Conservation (phyloP, 1,139 yeast genomes). For the Meyerozyma guilliermondii region DNA sequence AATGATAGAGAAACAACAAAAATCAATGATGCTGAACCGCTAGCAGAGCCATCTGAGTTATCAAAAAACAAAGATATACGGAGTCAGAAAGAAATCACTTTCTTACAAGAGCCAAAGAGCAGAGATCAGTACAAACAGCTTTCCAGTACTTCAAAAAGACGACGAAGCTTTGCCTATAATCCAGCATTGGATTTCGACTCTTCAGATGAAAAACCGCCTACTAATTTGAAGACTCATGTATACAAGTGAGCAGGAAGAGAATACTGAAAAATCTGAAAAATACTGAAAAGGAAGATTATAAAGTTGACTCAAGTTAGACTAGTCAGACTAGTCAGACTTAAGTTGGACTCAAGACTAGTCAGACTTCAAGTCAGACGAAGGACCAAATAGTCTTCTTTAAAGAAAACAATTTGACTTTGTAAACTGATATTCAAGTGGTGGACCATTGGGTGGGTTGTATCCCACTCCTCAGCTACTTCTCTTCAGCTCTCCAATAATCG, state of each 20-base stretch:
- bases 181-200: background rate
- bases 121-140: background rate
- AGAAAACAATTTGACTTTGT: no score
- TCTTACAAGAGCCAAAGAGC: background rate
- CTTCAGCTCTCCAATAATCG: no score
- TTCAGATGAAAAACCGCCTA: background rate
- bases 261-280: no score
- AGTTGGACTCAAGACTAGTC: no score
- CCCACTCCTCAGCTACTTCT: no score
- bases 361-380: no score
- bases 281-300: no score
- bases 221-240: background rate
- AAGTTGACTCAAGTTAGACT: no score
- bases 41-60: background rate
- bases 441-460: no score
- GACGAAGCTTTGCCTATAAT: background rate
- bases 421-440: no score
- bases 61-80: background rate
- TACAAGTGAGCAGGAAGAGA: background rate
- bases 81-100: background rate
- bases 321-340: no score
- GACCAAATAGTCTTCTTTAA: no score
- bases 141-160: background rate
- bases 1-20: background rate
- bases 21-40: background rate